These are phyloP conservation scores for Aspergillus sp. DNA, from an alignment of 2,329 filamentous ascomycete genomes.

Conservation along the genomic window DNA sequence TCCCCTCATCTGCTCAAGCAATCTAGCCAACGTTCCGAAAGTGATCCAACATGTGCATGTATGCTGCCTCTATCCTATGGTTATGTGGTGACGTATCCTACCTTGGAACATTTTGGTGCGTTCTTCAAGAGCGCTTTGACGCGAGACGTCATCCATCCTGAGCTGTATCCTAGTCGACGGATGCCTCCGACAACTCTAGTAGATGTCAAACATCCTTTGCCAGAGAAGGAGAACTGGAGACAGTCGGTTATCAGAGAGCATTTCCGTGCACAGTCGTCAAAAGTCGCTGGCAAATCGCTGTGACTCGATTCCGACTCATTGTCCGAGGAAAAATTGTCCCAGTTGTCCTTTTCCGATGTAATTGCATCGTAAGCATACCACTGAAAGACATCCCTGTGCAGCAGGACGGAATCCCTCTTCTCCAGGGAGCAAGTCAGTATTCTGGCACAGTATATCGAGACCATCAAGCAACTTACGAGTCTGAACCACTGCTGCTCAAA, in stretches of 20 bases:
- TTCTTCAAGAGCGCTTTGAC: slow-evolving; percentile 28
- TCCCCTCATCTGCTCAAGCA: not conserved
- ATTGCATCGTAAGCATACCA: slow-evolving; percentile 22
- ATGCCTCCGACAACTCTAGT: slow-evolving; percentile 26
- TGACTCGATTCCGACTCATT: slow-evolving; percentile 19
- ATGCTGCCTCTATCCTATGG: not conserved
- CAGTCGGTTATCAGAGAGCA: slow-evolving; percentile 30
- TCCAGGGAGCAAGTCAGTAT: not conserved
- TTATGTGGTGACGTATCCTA: slow-evolving; percentile 30
- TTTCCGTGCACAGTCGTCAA: slow-evolving; percentile 28
- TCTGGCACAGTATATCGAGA: not conserved
- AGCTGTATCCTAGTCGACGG: slow-evolving; percentile 23
- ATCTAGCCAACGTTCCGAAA: not conserved
- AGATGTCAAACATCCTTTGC: slow-evolving; percentile 23
- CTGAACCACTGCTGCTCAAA: slow-evolving; percentile 34
- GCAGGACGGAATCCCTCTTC: not conserved
- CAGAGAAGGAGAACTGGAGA: slow-evolving; percentile 32
- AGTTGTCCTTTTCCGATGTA: slow-evolving; percentile 15
- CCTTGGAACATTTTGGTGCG: slow-evolving; percentile 28
- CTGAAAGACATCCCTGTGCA: slow-evolving; percentile 31
- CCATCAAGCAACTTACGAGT: slow-evolving; percentile 23
- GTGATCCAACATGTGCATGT: not conserved
- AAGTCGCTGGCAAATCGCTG: not conserved
- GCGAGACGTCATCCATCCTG: slow-evolving; percentile 32
- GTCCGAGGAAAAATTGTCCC: slow-evolving; percentile 22